Conservation (phyloP, 805 yeast species). For the Kregervanrija pseudodelftensis region DNA sequence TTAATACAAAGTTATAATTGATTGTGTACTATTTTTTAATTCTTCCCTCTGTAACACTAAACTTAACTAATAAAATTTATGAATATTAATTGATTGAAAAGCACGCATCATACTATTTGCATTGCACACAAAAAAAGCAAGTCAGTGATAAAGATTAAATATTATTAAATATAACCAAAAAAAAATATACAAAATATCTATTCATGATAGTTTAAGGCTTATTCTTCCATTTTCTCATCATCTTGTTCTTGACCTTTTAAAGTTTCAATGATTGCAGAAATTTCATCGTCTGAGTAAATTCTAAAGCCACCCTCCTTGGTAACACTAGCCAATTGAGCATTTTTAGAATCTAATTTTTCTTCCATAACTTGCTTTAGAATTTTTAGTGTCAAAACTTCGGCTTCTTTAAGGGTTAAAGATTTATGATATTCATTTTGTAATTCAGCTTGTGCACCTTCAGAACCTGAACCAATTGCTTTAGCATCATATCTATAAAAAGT, state of each 20-base stretch:
- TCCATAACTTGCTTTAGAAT: constrained; percentile 98
- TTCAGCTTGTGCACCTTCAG: constrained; percentile 98
- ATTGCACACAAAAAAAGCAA: not conserved
- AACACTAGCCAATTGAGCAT: constrained; percentile 91
- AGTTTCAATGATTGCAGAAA: constrained; percentile 70
- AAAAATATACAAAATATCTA: not conserved
- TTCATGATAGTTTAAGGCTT: not conserved
- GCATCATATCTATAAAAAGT: constrained; percentile 97
- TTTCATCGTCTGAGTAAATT: constrained; percentile 75
- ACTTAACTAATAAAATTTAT: too few relatives aligned
- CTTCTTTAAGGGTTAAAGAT: constrained; percentile 85
- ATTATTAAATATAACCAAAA: not conserved
- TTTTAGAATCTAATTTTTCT: constrained; percentile 90
- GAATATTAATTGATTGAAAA: not conserved
- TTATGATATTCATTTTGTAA: constrained; percentile 94
- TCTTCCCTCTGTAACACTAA: too few relatives aligned
- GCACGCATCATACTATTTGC: not conserved
- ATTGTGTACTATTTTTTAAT: too few relatives aligned
- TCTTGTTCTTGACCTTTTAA: constrained; percentile 66
- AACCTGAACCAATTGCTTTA: constrained; percentile 97
- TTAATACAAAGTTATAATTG: too few relatives aligned
- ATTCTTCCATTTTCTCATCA: constrained; percentile 19
- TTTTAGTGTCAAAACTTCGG: constrained; percentile 82
- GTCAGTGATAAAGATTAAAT: not conserved
- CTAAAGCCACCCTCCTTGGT: constrained; percentile 82